These are phyloP conservation scores for Lenzites betulinus DNA, from an alignment of 768 basidiomycete species.

Conservation along the genomic window DNA sequence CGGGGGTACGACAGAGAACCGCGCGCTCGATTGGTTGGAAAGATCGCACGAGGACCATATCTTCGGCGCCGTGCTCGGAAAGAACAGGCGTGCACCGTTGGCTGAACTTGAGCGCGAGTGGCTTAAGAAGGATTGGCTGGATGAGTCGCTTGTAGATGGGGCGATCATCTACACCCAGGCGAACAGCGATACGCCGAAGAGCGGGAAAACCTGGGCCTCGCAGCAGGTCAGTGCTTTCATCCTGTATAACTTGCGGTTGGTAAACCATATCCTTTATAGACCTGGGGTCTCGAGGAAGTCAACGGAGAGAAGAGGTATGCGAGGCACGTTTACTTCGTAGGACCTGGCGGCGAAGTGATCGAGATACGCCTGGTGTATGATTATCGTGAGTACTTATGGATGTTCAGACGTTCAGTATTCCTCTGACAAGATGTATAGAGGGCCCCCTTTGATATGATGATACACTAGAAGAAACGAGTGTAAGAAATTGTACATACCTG, in stretches of 20 bases:
- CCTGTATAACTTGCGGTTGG: slow-evolving; percentile 31
- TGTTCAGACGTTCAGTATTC: neutral
- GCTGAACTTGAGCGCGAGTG: slow-evolving; percentile 37
- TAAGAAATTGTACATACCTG: slow-evolving; percentile 18
- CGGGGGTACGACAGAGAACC: slow-evolving; percentile 54
- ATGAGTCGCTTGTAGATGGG: slow-evolving; percentile 38
- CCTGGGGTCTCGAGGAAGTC: slow-evolving; percentile 67
- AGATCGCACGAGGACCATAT: slow-evolving; percentile 56
- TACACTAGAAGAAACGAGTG: neutral
- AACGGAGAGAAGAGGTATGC: slow-evolving; percentile 61
- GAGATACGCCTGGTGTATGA: slow-evolving; percentile 63
- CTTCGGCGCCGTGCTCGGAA: slow-evolving; percentile 60
- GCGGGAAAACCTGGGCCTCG: slow-evolving; percentile 58
- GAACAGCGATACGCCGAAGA: slow-evolving; percentile 66
- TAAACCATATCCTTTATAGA: slow-evolving; percentile 26
- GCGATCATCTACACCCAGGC: slow-evolving; percentile 40
- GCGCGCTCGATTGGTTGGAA: slow-evolving; percentile 58
- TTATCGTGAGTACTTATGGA: slow-evolving; percentile 49
- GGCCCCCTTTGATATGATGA: neutral
- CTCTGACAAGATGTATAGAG: neutral
- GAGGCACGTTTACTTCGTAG: slow-evolving; percentile 64
- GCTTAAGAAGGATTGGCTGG: slow-evolving; percentile 46
- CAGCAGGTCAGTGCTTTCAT: slow-evolving; percentile 50
- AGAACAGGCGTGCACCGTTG: slow-evolving; percentile 32
- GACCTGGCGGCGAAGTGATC: slow-evolving; percentile 58